Conservation (phyloP, 78 protist species). For the Dictyostelium citrinum region DNA sequence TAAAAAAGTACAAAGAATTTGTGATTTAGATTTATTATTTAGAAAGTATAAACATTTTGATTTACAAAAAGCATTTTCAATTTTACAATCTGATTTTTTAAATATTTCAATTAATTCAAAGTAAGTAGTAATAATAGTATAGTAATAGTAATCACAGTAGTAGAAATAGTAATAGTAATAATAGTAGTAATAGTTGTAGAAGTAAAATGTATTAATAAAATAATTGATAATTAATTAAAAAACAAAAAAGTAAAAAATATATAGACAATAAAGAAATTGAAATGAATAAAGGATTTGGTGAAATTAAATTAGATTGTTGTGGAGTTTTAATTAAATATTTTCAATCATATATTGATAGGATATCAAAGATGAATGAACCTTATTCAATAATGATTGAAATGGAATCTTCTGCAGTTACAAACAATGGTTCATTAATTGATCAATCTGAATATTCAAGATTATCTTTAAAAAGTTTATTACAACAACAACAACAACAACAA, state of each 20-base stretch:
- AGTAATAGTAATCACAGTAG: too few species aligned
- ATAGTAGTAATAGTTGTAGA: too few species aligned
- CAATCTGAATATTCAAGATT: background rate
- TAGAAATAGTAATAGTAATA: too few species aligned
- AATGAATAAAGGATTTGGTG: slow-evolving; percentile 23
- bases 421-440: background rate
- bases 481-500: background rate
- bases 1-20: slow-evolving; percentile 5
- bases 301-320: slow-evolving; percentile 36
- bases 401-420: background rate
- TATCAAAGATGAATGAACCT: background rate
- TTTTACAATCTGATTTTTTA: slow-evolving; percentile 32
- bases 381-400: slow-evolving; percentile 17
- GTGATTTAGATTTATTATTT: slow-evolving; percentile 41
- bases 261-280: background rate
- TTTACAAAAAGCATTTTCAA: slow-evolving; percentile 36
- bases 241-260: background rate
- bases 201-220: too few species aligned
- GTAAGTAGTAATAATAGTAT: background rate
- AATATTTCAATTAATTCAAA: background rate
- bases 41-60: slow-evolving; percentile 31
- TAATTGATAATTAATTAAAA: too few species aligned
- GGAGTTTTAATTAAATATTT: slow-evolving; percentile 26
- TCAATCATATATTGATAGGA: background rate
- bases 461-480: background rate